Base-by-base conservation (phyloP, 148 eudicot species). In the Chenopodium album region DNA sequence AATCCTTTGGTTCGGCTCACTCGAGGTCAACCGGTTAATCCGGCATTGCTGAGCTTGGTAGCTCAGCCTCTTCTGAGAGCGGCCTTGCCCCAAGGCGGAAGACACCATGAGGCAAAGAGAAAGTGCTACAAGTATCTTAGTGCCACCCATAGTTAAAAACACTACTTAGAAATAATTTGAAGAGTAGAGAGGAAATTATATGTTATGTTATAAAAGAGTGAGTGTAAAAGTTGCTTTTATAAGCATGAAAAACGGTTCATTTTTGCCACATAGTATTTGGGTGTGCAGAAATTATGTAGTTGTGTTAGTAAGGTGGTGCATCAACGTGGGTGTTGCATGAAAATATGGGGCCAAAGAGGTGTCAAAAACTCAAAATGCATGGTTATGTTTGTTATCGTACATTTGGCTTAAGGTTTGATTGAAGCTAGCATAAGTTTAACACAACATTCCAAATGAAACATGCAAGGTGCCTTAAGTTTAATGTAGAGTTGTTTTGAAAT, bases 41-140 rank as follows among this genome's bases (percentile, higher is more conserved):
- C 86, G 82, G 85, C 97, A 92, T 60, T 91, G 92, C 76, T 89
- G 90, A 26, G 91, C 88, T 1, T 41, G 10, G 52, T 59, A 73
- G 73, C 82, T 86, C 76, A 84, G 79, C 73, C 71, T 75, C 82
- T 44, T 77, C 13, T 66, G 46, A 1, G 34, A 14, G 31, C 0
- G 26, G 26, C 29, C 2, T 73, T 73, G 82, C 14, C 76, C 87
- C 66, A 85, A 1, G n/a, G 79, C 46, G 12, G 71, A 44, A 9
- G 79, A 28, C 66, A 59, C 84, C 84, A 81, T 81, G 16, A 85
- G 64, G 67, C 81, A 85, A 28, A 81, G 46, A 9, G 76, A 73
- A 20, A 85, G 56, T 29, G 84, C 79, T 54, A 74, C 71, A 7
- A 85, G 68, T 79, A 84, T 66, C 78, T 78, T 81, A 13, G 73